Base-by-base conservation (phyloP, 2,329 filamentous ascomycete genomes). In the Neopestalotiopsis clavispora region DNA sequence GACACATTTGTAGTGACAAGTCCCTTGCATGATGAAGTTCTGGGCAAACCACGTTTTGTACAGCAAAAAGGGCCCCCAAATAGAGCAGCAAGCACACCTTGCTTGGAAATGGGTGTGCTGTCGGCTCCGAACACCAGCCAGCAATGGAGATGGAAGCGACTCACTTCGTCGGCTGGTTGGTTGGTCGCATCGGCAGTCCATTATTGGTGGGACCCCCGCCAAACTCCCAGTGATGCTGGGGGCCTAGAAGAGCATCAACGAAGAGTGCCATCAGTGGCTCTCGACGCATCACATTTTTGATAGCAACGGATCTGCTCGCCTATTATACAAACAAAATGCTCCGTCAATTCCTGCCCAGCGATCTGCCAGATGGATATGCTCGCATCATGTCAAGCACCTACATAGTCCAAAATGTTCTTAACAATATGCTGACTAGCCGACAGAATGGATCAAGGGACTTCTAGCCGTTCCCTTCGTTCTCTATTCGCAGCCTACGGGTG, bases 371-470 rank as follows among this genome's bases (percentile, higher is more conserved):
- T 6, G 20, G 1, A 52, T 3, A 20, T 52, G 20, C 20, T 64
- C 17, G 42, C 42, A 60, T 62, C 30, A 42, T 38, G 3, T 10
- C 14, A 60, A 60, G 57, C n/a, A 30, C 4, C 14, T 17, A 28
- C n/a, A n/a, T 28, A 30, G 3, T 38, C 23, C 59, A 45, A 40
- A 12, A 45, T 28, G 56, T 56, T 66, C 34, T 56, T 68, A 68
- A 67, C 68, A 60, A 32, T 28, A 34, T 9, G 62, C 64, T 67
- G 20, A 67, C 65, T 42, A 4, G 60, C 56, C 70, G 65, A 71
- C 75, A 90, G 94, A 97, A 91, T 98, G 95, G 95, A 94, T 98
- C 85, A 98, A 99, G 83, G 93, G 92, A 52, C 88, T 98, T 4
- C 85, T 98, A 13, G 96, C 96, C 1, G 95, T 98, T 0, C 96